Evolutionary conservation across 2,329 filamentous ascomycete species (phyloP), one percentile per base, ranked within the genome.

Genomic region (Rutstroemia sp.): DNA sequence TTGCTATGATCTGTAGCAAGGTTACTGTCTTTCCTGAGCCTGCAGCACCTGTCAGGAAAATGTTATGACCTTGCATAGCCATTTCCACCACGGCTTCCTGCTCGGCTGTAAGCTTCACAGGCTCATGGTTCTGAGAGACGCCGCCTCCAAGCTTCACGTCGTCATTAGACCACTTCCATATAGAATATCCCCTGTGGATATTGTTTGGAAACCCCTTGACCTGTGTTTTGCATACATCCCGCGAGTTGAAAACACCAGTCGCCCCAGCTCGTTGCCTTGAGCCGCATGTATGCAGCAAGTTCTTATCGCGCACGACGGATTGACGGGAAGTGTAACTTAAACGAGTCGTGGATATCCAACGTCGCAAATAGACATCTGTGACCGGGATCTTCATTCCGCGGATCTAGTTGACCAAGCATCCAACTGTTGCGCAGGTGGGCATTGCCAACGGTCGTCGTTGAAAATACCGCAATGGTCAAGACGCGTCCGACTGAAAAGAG

Each of bases 21-120:
- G 65, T 67, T 2, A 60, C 57, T 3, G 66, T 67, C 46, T 67
- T 67, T 1, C 65, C 65, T 39, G 52, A 62, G 3, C 66, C 66
- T 2, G 63, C 65, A n/a, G 66, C 65, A 7, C 66, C 66, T 3
- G 66, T 68, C 25, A 68, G 59, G 23, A 67, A 67, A 10, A 67
- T 63, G 18, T 67, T 67, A 21, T 65, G n/a, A 5, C 58, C 56
- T 18, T 41, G n/a, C n/a, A 67, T 8, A 4, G 65, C 66, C 49
- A 67, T 46, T 25, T 60, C 14, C 2, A 65, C 63, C 1, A 68
- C 66, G 5, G 37, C 47, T 14, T 65, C 30, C 48, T 67, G 64
- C 45, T 61, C 62, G 4, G 55, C 39, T 10, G 66, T 65, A 41
- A 68, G 63, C 9, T 48, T 19, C 8, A 65, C 23, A 4, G 48